Percentiles rank a stretch among this genome's conserved stretches.
phyloP scores from a whole-genome alignment of 140 eudicot genomes.

The Cichorium intybus region DNA sequence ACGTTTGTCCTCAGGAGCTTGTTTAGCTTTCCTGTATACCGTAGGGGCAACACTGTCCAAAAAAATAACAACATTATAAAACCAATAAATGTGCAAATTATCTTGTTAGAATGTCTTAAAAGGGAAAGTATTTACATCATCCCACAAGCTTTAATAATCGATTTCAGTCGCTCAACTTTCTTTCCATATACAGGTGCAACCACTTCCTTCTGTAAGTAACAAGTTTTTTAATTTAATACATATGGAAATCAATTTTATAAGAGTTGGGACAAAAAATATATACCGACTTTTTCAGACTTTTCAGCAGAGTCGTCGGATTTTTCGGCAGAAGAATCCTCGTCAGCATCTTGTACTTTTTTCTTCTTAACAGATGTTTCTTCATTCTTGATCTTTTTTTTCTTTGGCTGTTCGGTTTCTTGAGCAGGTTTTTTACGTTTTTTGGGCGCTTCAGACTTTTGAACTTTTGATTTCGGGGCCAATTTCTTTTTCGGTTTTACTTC shows the following conservation, averaged over 20 bases:
- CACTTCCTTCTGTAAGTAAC: constrained; percentile 46
- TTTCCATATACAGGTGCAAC: constrained; percentile 78
- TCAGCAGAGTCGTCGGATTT: constrained; percentile 39
- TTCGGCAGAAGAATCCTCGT: constrained; percentile 40
- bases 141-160: constrained; percentile 87
- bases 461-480: constrained; percentile 42
- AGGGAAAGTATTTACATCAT: constrained; percentile 48
- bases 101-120: background rate
- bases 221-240: constrained; percentile 28
- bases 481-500: constrained; percentile 53
- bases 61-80: constrained; percentile 13
- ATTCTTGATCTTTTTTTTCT: constrained; percentile 47
- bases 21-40: constrained; percentile 82
- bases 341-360: constrained; percentile 41
- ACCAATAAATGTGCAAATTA: background rate
- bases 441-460: constrained; percentile 37
- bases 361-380: constrained; percentile 48
- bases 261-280: constrained; percentile 3
- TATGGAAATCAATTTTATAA: background rate
- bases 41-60: constrained; percentile 69
- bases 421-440: constrained; percentile 64
- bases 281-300: constrained; percentile 63
- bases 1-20: constrained; percentile 73
- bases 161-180: constrained; percentile 79
- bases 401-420: constrained; percentile 39